Percentiles rank a stretch among this genome's conserved stretches.
These are phyloP conservation scores for Macrolepiota dolichaula DNA, from an alignment of 768 basidiomycete genomes.

Conservation along the genomic window DNA sequence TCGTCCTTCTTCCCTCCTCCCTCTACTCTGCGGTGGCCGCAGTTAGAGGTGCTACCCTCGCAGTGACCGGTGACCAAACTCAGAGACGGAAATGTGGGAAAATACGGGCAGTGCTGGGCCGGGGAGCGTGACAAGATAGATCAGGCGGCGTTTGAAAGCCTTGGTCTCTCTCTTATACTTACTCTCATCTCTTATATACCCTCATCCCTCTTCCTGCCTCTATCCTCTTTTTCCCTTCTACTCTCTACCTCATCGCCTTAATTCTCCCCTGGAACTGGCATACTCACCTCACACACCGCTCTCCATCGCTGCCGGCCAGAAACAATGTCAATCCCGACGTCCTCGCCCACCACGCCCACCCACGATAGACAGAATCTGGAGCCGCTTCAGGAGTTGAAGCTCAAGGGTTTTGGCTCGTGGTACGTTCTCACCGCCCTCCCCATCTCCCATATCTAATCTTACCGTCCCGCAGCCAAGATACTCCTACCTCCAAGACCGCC, in stretches of 20 bases:
- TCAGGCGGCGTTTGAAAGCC: slow-evolving; percentile 5
- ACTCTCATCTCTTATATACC: slow-evolving; percentile 15
- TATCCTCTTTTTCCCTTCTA: background rate
- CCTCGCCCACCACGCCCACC: slow-evolving; percentile 7
- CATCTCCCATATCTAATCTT: background rate
- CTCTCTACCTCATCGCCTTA: slow-evolving; percentile 12
- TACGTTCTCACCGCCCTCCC: slow-evolving; percentile 1
- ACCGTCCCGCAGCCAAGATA: slow-evolving; percentile 22
- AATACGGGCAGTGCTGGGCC: slow-evolving; percentile 17
- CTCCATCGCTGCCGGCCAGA: background rate
- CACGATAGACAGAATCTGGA: slow-evolving; percentile 5
- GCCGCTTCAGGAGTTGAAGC: slow-evolving; percentile 11
- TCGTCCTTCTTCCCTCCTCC: background rate
- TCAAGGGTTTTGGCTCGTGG: slow-evolving; percentile 14
- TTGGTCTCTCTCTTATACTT: slow-evolving; percentile 22
- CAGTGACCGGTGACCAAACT: background rate
- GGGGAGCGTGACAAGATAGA: slow-evolving; percentile 24
- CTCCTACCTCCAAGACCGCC: slow-evolving; percentile 28
- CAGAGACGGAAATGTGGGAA: slow-evolving; percentile 9
- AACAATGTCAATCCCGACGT: slow-evolving; percentile 6
- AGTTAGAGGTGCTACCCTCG: background rate
- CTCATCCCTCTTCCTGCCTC: slow-evolving; percentile 13
- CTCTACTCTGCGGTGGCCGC: background rate
- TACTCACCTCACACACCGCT: background rate
- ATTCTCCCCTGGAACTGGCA: slow-evolving; percentile 8